Evolutionary conservation across 441 rosid species (phyloP), one percentile per base, ranked within the genome.

Genomic region (Populus trichocarpa): DNA sequence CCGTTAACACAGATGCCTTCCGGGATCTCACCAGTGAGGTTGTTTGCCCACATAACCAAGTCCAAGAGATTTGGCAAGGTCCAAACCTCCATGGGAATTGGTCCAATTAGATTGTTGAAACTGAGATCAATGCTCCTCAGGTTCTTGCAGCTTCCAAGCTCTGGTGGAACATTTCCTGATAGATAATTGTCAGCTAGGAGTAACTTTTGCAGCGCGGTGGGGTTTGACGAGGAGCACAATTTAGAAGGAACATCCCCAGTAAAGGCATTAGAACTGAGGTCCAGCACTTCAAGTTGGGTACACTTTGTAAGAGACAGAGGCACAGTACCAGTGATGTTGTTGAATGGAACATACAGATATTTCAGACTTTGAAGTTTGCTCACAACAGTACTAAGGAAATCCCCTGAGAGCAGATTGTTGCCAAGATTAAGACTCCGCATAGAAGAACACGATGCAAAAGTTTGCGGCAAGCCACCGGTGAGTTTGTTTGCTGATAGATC

Each of bases 1-100:
- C 98, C 96, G 2, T 83, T 70, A 23, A 79, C 86, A 77, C 99
- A 95, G 82, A 95, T 92, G 67, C 83, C 81, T 30, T 92, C 89
- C 0, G 99, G 99, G 79, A 93, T 95, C 71, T 82, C 86, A 16
- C 98, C 96, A 2, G 87, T 88, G 75, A 92, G 92, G 84, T 91
- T 90, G 82, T 92, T 95, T 23, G 96, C 98, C 99, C 97, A 92
- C 90, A 95, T 90, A 46, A 92, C 94, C 81, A 95, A 83, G 67
- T 93, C 96, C 6, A 86, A 79, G 16, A 95, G 90, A 69, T 89
- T 83, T 7, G 97, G 98, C 79, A 95, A 85, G 30, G 81, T 75
- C 98, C 99, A 93, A 77, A 95, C 78, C 80, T 85, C 88, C 11
- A 46, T 32, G 5, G 99, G 97, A 75, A 95, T 91, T 6, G 88